Evolutionary conservation across 169 alveolate genomes (phyloP).

Genomic region (Perkinsus olseni): DNA sequence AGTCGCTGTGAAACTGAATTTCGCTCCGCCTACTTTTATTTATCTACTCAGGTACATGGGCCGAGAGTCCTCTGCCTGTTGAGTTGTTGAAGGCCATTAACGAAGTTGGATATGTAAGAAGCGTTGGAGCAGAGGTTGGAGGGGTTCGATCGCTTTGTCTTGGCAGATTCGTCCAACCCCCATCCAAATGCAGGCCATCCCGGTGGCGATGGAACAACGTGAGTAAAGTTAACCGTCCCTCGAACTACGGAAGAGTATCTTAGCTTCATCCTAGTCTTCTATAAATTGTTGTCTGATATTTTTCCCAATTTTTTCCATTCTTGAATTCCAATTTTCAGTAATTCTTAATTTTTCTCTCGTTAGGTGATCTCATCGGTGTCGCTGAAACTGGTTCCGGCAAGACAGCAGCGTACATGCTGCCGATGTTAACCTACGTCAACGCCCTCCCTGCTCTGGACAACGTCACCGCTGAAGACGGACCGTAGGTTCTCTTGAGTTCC

Average conservation of each 20-base stretch:
- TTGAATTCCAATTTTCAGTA: too few relatives aligned
- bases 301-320: too few relatives aligned
- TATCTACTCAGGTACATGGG: conserved; percentile 49
- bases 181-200: conserved; percentile 92
- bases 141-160: not conserved
- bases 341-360: too few relatives aligned
- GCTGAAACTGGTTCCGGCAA: conserved; percentile 97
- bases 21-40: too few relatives aligned
- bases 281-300: too few relatives aligned
- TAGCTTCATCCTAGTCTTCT: too few relatives aligned
- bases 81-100: conserved; percentile 59
- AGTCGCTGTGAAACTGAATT: too few relatives aligned
- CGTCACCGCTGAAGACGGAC: conserved; percentile 86
- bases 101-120: conserved; percentile 22
- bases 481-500: conserved; percentile 83
- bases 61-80: conserved; percentile 60
- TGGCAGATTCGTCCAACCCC: conserved; percentile 77
- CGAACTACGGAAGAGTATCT: too few relatives aligned
- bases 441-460: conserved; percentile 77
- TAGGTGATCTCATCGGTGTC: conserved; percentile 88
- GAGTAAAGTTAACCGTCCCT: too few relatives aligned
- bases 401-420: conserved; percentile 92
- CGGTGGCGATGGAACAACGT: conserved; percentile 73
- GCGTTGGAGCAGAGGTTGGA: not conserved
- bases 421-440: conserved; percentile 78